Evolutionary conservation across 2,329 filamentous ascomycete species (phyloP), one percentile per base, ranked within the genome.

Genomic region (Colletotrichum destructivum): DNA sequence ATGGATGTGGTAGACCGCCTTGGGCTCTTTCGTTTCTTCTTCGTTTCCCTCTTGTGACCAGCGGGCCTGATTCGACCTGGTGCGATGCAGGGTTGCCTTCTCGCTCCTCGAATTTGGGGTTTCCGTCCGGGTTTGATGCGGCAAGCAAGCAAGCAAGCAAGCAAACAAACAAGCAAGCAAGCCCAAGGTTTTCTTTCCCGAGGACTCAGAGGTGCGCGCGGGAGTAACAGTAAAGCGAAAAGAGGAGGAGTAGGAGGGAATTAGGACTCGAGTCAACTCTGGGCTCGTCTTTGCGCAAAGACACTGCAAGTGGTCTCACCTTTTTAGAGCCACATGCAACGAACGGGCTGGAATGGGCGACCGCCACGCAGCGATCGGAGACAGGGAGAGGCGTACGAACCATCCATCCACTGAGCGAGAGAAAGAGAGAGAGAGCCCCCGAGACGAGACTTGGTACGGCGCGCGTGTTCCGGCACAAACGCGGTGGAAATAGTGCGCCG

Each of bases 271-370:
- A 12, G n/a, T 51, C 16, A 15, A 31, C 12, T 47, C 16, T 46
- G 31, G 31, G 8, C 8, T 35, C 31, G 56, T 54, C 23, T 35
- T 13, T n/a, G 9, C 38, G 18, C 61, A 26, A 35, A 55, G 55
- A 51, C 35, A 57, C 47, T 21, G 57, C 55, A 59, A 69, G 57
- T 63, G 54, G 69, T 72, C 69, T 72, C 69, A 72, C 69, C 69
- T 71, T 69, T 71, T 71, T 71, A 69, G 65, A 66, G 69, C 38
- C 47, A 60, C 23, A 5, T 64, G 69, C 59, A 64, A 60, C 66
- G 69, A 63, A 72, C 69, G 69, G 66, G 54, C 69, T 72, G 65
- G 65, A 69, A 63, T 56, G 54, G 52, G 38, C 59, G 38, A 52
- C 21, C 44, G 54, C 61, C 66, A 69, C 52, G 49, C 49, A 67